Percentiles rank a stretch among this genome's conserved stretches.
Evolutionary conservation across 352 stramenopile genomes (phyloP).

Genomic region (Globisporangium alternatum): DNA sequence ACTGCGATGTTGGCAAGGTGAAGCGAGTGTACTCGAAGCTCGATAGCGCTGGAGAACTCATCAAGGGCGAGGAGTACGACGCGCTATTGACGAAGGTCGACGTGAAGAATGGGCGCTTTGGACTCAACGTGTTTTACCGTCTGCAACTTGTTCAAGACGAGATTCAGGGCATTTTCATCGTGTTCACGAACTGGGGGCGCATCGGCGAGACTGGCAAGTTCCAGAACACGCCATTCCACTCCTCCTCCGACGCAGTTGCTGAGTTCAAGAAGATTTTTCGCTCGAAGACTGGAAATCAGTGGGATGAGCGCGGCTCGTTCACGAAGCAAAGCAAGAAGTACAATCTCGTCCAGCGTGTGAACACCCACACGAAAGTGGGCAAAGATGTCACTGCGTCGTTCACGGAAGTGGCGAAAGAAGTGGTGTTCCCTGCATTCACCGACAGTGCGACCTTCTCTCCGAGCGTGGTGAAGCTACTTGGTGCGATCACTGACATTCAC

Average conservation of each 20-base stretch:
- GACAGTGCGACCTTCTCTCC: slow-evolving; percentile 25
- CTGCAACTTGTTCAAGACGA: slow-evolving; percentile 70
- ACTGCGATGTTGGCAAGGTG: slow-evolving; percentile 60
- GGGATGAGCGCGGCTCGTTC: slow-evolving; percentile 45
- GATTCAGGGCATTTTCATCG: slow-evolving; percentile 63
- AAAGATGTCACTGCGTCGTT: slow-evolving; percentile 57
- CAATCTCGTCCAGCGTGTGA: slow-evolving; percentile 65
- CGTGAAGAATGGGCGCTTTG: slow-evolving; percentile 64
- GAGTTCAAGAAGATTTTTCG: slow-evolving; percentile 86
- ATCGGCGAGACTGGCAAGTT: slow-evolving; percentile 76
- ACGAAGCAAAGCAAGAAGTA: slow-evolving; percentile 69
- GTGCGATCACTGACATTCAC: slow-evolving; percentile 66
- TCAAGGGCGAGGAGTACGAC: slow-evolving; percentile 45
- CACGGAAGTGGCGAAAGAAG: slow-evolving; percentile 30
- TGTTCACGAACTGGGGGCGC: slow-evolving; percentile 82
- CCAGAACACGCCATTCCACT: slow-evolving; percentile 72
- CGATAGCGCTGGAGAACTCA: slow-evolving; percentile 22
- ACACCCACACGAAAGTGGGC: slow-evolving; percentile 52
- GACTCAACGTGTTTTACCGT: slow-evolving; percentile 76
- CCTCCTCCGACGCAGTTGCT: slow-evolving; percentile 38
- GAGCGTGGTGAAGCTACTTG: slow-evolving; percentile 50
- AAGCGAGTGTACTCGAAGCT: slow-evolving; percentile 37
- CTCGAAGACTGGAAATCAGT: slow-evolving; percentile 74
- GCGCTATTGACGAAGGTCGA: slow-evolving; percentile 74
- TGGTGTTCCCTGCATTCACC: slow-evolving; percentile 29